phyloP scores from a whole-genome alignment of 495 filamentous ascomycete genomes.

The Symbiotaphrina buchneri region DNA sequence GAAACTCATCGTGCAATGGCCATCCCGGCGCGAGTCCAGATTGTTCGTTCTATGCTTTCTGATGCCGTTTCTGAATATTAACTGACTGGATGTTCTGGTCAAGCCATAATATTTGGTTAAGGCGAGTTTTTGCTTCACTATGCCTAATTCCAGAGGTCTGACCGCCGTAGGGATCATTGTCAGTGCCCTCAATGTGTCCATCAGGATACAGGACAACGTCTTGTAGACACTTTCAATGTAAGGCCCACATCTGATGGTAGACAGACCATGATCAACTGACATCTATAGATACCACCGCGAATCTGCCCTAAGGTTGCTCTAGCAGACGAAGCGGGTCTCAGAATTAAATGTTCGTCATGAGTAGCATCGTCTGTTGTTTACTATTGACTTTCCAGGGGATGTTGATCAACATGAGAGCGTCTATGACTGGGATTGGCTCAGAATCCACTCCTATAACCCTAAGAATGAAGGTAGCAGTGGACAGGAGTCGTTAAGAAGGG shows the following conservation, averaged over 20 bases:
- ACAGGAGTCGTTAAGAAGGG: constrained; percentile 7
- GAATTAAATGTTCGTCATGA: constrained; percentile 17
- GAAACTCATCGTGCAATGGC: constrained; percentile 12
- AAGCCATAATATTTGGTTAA: constrained; percentile 15
- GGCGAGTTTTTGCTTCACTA: neutral
- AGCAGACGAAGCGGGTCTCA: constrained; percentile 12
- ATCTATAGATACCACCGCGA: constrained; percentile 26
- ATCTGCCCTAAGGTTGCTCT: constrained; percentile 17
- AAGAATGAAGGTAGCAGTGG: constrained; percentile 11
- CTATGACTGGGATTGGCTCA: constrained; percentile 28
- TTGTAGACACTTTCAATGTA: constrained; percentile 48
- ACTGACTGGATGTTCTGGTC: neutral
- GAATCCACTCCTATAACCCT: constrained; percentile 16
- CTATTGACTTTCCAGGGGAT: constrained; percentile 17
- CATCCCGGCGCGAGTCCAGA: constrained; percentile 12
- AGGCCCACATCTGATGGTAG: constrained; percentile 4
- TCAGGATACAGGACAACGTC: constrained; percentile 53
- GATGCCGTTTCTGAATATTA: neutral
- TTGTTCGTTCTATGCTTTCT: constrained; percentile 7
- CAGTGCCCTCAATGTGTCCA: constrained; percentile 53
- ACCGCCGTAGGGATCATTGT: constrained; percentile 47
- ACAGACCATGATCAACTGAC: constrained; percentile 6
- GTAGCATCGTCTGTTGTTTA: constrained; percentile 1
- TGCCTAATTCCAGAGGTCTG: neutral
- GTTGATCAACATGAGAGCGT: constrained; percentile 30